phyloP scores from a whole-genome alignment of 176 grass and related monocot species.

The Thinopyrum elongatum region DNA sequence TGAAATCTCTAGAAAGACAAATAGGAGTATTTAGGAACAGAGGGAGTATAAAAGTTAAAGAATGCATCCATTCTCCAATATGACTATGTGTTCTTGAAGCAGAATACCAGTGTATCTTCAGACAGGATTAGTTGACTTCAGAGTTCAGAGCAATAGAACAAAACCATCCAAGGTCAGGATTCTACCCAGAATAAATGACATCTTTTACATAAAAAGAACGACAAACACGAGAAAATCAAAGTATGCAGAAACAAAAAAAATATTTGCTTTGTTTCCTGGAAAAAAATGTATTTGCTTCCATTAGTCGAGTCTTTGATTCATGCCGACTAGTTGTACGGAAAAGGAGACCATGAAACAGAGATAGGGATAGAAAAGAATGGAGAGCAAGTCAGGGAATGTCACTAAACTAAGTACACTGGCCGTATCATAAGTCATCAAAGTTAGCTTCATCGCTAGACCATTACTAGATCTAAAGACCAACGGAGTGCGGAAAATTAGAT shows the following conservation, averaged over 20 bases:
- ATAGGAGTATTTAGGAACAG: too few species aligned
- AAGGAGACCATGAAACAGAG: neutral
- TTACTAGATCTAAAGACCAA: conserved; percentile 1
- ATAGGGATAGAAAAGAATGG: neutral
- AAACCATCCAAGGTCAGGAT: conserved; percentile 7
- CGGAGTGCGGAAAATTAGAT: neutral
- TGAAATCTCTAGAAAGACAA: too few species aligned
- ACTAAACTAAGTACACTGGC: neutral
- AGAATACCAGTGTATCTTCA: neutral
- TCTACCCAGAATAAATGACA: conserved; percentile 7
- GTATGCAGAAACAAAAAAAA: neutral
- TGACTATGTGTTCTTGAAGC: conserved; percentile 7
- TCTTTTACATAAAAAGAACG: neutral
- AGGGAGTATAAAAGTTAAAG: conserved; percentile 9
- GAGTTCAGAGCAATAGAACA: neutral
- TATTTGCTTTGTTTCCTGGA: neutral
- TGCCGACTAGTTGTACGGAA: neutral
- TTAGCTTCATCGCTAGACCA: neutral
- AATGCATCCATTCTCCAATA: neutral
- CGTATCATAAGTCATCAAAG: neutral
- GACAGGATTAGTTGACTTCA: neutral
- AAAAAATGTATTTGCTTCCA: neutral
- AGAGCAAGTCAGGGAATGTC: neutral
- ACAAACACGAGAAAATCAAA: neutral
- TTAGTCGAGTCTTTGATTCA: conserved; percentile 1